Base-by-base conservation (phyloP, 441 rosid species). In the Brassica hybrid region DNA sequence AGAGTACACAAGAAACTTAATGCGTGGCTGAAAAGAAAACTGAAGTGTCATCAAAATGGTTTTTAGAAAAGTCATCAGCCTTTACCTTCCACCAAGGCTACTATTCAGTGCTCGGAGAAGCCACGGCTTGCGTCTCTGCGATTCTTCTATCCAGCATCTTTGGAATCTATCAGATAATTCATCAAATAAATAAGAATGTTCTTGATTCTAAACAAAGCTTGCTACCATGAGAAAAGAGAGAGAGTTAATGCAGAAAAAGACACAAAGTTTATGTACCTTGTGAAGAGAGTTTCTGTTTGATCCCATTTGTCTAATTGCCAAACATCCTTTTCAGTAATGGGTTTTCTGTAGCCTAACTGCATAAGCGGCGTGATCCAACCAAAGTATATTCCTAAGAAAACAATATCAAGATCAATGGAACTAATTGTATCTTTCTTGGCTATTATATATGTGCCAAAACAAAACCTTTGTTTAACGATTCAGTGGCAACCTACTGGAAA, bases 291-390 rank as follows among this genome's bases (percentile, higher is more conserved):
- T 80, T 94, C 91, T 7, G 98, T 87, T 80, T 56, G 86, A 87
- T 96, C 99, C 98, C 98, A 96, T 34, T 85, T 88, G 84, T 92
- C 99, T 78, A 96, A 82, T 79, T 92, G 87, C 99, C 98, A 96
- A 17, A 92, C 92, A 84, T 94, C 98, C 85, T 84, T 91, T 80
- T 94, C 99, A 9, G 92, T 94, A 66, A 96, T 84, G 6, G 98
- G 98, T 77, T 84, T 91, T 83, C 61, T 90, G 77, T 87, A 88
- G 41, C 98, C 98, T 85, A 81, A 86, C 86, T 85, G 80, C 98
- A 96, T 88, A 54, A 94, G 91, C 23, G 98, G 97, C 67, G 92
- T 96, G 83, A 94, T 87, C 99, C 98, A 96, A 70, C 90, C 85
- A 81, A 90, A 96, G 83, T 79, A 88, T 75, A 90, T 92, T 80